A percentile compares a stretch with the other conserved stretches of the same genome.
phyloP scores from a whole-genome alignment of 2,329 filamentous ascomycete genomes.

The Diplodia corticola region DNA sequence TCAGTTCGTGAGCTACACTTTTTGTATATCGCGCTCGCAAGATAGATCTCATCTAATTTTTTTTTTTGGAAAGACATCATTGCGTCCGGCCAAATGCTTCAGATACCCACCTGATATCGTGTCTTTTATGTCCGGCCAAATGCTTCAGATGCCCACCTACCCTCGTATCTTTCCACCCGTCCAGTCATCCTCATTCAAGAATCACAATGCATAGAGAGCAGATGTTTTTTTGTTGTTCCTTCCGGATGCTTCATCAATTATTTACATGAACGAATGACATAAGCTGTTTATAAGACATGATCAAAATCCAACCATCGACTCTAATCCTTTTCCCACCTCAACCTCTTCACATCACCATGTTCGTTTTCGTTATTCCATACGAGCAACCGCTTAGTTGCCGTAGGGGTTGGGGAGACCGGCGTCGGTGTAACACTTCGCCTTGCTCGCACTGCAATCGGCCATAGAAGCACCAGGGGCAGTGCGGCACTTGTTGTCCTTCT shows the following conservation, averaged over 20 bases:
- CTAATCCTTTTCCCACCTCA: background rate
- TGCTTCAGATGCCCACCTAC: too few species aligned
- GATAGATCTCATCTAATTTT: background rate
- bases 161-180: too few species aligned
- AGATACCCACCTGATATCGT: too few species aligned
- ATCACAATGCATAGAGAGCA: background rate
- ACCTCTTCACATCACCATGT: background rate
- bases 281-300: background rate
- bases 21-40: background rate
- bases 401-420: slow-evolving; percentile 3
- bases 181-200: too few species aligned
- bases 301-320: background rate
- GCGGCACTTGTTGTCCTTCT: slow-evolving; percentile 7
- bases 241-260: background rate
- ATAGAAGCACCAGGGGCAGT: background rate
- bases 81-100: too few species aligned
- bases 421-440: background rate
- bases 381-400: background rate
- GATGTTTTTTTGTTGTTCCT: background rate
- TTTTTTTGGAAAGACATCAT: too few species aligned
- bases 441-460: background rate
- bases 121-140: too few species aligned
- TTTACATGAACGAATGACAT: background rate
- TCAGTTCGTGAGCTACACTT: background rate
- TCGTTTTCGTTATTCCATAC: background rate